Evolutionary conservation across 2,329 filamentous ascomycete genomes (phyloP).

Genomic region (Tothia fuscella): DNA sequence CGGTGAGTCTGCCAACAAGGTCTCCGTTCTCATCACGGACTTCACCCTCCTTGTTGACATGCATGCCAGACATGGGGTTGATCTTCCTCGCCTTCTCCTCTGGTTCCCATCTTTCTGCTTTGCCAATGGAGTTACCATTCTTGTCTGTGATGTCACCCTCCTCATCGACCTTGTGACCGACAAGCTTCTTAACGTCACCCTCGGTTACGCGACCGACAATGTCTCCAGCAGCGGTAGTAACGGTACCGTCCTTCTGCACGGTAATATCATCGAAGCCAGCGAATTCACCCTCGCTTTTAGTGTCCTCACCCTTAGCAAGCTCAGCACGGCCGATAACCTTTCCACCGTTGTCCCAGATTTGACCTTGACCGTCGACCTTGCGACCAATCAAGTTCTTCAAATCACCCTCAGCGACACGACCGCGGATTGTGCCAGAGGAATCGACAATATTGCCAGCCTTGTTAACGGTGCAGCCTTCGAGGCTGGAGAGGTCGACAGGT

Average conservation of each 20-base stretch:
- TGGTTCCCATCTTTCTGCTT: conserved; percentile 41
- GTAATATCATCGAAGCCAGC: conserved; percentile 45
- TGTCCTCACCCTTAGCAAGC: conserved; percentile 40
- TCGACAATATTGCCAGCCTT: conserved; percentile 52
- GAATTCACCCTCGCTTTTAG: conserved; percentile 44
- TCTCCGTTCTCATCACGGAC: conserved; percentile 40
- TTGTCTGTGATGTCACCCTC: conserved; percentile 42
- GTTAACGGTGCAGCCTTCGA: conserved; percentile 51
- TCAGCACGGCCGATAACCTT: conserved; percentile 49
- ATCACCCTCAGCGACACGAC: conserved; percentile 46
- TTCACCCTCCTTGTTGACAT: conserved; percentile 42
- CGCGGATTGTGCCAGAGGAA: conserved; percentile 44
- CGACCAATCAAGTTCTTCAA: conserved; percentile 44
- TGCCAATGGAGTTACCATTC: conserved; percentile 41
- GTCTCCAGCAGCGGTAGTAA: conserved; percentile 33
- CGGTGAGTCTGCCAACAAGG: conserved; percentile 37
- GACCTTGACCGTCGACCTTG: conserved; percentile 50
- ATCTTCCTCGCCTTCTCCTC: conserved; percentile 42
- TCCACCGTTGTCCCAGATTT: conserved; percentile 52
- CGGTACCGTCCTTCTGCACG: conserved; percentile 46
- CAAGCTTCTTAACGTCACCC: conserved; percentile 39
- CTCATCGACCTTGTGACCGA: conserved; percentile 38
- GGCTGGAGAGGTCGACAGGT: conserved; percentile 44
- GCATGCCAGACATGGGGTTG: conserved; percentile 47
- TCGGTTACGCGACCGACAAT: conserved; percentile 39